Evolutionary conservation across 2,329 filamentous ascomycete genomes (phyloP).

Genomic region (Ophiostoma piceae): DNA sequence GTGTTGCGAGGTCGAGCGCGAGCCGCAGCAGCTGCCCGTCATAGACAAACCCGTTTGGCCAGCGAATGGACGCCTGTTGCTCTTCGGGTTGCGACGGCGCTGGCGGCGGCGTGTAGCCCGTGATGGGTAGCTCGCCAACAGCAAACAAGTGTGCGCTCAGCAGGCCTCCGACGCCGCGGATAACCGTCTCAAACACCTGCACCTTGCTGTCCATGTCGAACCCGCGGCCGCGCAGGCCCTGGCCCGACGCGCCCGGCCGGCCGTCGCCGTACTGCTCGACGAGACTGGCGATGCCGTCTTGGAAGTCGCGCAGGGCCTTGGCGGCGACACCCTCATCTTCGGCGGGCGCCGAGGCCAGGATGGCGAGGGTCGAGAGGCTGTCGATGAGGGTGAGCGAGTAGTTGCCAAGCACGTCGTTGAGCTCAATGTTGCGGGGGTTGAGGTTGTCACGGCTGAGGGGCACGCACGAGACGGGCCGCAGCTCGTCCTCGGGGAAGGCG

Average conservation of each 20-base stretch:
- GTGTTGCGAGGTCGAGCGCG: slow-evolving; percentile 75
- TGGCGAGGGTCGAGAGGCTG: slow-evolving; percentile 87
- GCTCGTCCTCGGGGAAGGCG: slow-evolving; percentile 93
- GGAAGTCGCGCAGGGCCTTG: slow-evolving; percentile 68
- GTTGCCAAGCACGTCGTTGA: slow-evolving; percentile 95
- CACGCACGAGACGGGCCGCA: slow-evolving; percentile 78
- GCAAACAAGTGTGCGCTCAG: slow-evolving; percentile 93
- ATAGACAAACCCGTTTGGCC: slow-evolving; percentile 75
- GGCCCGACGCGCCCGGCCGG: slow-evolving; percentile 58
- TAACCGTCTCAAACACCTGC: slow-evolving; percentile 97
- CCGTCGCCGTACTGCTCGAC: slow-evolving; percentile 86
- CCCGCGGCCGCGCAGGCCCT: slow-evolving; percentile 67
- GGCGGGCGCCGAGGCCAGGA: slow-evolving; percentile 71
- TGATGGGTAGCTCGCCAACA: slow-evolving; percentile 80
- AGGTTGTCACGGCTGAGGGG: slow-evolving; percentile 78
- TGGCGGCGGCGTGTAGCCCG: slow-evolving; percentile 59
- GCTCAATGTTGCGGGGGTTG: slow-evolving; percentile 73
- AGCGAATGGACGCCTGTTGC: slow-evolving; percentile 52
- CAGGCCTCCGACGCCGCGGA: slow-evolving; percentile 83
- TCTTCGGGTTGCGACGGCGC: slow-evolving; percentile 15
- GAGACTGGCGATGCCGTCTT: slow-evolving; percentile 69
- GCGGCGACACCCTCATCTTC: slow-evolving; percentile 48
- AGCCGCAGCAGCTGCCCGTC: slow-evolving; percentile 87
- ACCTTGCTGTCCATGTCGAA: slow-evolving; percentile 98
- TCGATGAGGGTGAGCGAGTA: slow-evolving; percentile 95